Conservation (phyloP, 129 eudicot genomes). For the Arctium lappa region DNA sequence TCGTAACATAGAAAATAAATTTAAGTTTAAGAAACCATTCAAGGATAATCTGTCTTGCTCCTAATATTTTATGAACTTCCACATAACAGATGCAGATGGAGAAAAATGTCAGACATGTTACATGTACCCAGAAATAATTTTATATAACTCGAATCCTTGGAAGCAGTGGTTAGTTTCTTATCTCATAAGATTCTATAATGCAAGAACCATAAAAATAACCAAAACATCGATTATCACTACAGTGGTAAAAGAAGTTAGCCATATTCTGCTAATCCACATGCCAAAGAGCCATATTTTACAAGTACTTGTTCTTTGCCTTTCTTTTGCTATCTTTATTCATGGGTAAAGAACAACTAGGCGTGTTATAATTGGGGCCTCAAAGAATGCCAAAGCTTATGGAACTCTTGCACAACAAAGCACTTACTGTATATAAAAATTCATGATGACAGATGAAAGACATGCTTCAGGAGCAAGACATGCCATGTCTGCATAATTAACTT, state of each 20-base stretch:
- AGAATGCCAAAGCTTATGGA: background rate
- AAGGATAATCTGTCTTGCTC: background rate
- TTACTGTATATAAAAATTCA: slow-evolving; percentile 88
- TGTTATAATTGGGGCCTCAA: background rate
- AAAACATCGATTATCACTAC: background rate
- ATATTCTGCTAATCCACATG: background rate
- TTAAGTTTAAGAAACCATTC: background rate
- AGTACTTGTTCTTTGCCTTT: background rate
- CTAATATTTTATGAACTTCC: background rate
- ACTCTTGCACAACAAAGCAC: slow-evolving; percentile 14
- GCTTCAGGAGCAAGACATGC: slow-evolving; percentile 79
- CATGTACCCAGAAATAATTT: background rate
- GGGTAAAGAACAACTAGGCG: background rate
- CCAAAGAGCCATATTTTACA: background rate
- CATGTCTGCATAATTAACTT: slow-evolving; percentile 57
- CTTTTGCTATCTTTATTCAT: background rate
- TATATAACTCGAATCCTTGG: too few species aligned
- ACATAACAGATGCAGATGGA: background rate
- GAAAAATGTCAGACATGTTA: background rate
- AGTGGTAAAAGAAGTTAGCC: background rate
- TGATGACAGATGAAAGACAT: slow-evolving; percentile 80
- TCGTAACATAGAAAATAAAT: background rate
- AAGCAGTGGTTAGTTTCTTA: too few species aligned
- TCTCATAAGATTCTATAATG: too few species aligned
- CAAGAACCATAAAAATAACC: too few species aligned